Base-by-base conservation (phyloP, 2,329 filamentous ascomycete genomes). In the Coniochaeta ligniaria region DNA sequence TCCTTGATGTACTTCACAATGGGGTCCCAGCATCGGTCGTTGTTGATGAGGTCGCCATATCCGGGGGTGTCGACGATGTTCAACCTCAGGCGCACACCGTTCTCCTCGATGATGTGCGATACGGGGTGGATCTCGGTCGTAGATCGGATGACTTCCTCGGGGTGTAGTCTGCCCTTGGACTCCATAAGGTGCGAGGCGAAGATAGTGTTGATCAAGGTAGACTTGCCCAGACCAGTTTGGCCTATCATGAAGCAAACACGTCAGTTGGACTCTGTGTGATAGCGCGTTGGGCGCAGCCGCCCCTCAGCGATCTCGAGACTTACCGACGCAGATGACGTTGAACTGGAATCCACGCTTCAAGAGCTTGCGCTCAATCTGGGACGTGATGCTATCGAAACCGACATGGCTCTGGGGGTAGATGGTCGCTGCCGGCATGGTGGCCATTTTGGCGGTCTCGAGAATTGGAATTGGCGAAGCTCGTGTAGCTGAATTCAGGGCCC, bases 1-100 rank as follows among this genome's bases (percentile, higher is more conserved):
- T 99, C 95, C 85, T 99, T 99, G 85, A 99, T 99, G 81, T 99
- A 99, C 84, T 99, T 99, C 84, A 99, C 94, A 76, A 99, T 99
- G 65, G 95, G 95, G 75, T 99, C 95, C 95, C 95, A 99, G 88
- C 95, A 99, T 84, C 95, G 90, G 81, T 99, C 95, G 78, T 99
- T 99, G 86, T 99, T 99, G 78, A 99, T 95, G 74, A 97, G 87
- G 73, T 99, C 95, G 73, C 95, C 95, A 73, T 99, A 99, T 66
- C 95, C 95, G 66, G 95, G 95, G 66, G 95, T 99, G 76, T 99
- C 95, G 72, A 99, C 95, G 73, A 99, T 99, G 86, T 98, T 99
- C 73, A 99, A 84, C 71, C 95, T 87, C 72, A 99, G 88, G 74
- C 95, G 93, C 69, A 99, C 95, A 69, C 95, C 95, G 75, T 99